Evolutionary conservation across 1,284 basidiomycete species (phyloP), one percentile per base, ranked within the genome.

Genomic region (Pseudozyma thailandica): DNA sequence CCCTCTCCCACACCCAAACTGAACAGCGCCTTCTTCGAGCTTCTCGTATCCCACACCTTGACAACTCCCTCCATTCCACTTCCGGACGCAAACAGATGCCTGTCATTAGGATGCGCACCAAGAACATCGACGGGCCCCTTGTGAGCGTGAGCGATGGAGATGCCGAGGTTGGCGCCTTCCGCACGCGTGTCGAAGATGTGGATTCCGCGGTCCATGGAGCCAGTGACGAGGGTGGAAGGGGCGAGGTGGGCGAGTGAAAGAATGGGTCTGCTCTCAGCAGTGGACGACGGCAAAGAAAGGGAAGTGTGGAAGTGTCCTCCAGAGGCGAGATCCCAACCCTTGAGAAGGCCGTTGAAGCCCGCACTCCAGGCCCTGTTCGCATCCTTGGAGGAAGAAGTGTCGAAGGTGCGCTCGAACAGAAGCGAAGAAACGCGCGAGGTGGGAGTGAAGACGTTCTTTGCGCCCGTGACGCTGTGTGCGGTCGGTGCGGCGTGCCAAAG

Each of bases 21-120:
- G 41, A 82, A 82, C n/a, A 82, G 72, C 15, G 81, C 63, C 47
- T 75, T 74, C n/a, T 72, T 73, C 10, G 62, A 50, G 41, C 64
- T 72, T 3, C 81, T 62, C 28, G 64, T 56, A 47, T 82, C 81
- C 78, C 78, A 82, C 9, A 81, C 59, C 42, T 79, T 79, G 27
- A 81, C 53, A 4, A 42, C 47, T 7, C 52, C 68, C 16, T 82
- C 80, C 23, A 65, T 56, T 1, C 56, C 53, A 6, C 68, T 71
- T 1, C 55, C 78, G 13, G 68, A 61, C 1, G 70, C 73, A 39
- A 81, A 74, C 16, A 80, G 61, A 37, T 75, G n/a, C n/a, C n/a
- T 9, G 15, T 58, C 66, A 1, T 47, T 26, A 2, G 80, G 80
- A 33, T 82, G 75, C 7, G 72, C 38, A 0, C 49, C 35, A 15